Conservation (phyloP, 1,139 yeast species). For the Pichia sp. region DNA sequence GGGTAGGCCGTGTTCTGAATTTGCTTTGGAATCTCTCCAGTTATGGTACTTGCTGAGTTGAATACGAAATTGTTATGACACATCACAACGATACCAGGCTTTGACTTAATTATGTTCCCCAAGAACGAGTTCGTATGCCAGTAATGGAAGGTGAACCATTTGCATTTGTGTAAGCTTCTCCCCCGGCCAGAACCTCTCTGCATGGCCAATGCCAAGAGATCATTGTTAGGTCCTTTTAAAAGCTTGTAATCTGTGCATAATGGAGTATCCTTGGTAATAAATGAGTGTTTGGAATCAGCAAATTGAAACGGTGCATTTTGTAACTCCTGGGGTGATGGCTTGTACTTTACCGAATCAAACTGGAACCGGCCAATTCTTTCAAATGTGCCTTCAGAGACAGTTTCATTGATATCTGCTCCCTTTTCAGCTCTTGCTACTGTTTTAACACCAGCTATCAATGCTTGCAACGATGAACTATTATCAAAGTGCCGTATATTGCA, state of each 20-base stretch:
- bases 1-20: constrained; percentile 18
- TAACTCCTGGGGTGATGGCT: constrained; percentile 12
- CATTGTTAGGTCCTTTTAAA: constrained; percentile 23
- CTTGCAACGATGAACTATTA: no score
- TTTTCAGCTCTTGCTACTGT: no score
- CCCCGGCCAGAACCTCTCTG: constrained; percentile 6
- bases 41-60: constrained; percentile 11
- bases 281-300: constrained; percentile 13
- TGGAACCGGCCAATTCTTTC: background rate
- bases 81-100: constrained; percentile 36
- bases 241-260: constrained; percentile 7
- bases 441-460: no score
- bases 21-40: constrained; percentile 20
- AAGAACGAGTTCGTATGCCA: constrained; percentile 41
- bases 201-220: constrained; percentile 13
- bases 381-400: no score
- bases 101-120: constrained; percentile 40
- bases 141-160: constrained; percentile 30
- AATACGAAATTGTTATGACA: constrained; percentile 23
- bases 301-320: constrained; percentile 10
- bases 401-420: no score
- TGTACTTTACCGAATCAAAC: constrained; percentile 11
- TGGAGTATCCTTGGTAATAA: constrained; percentile 11
- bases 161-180: constrained; percentile 22
- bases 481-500: no score